Evolutionary conservation across 805 yeast species (phyloP).

Genomic region (Pichia membranifaciens): DNA sequence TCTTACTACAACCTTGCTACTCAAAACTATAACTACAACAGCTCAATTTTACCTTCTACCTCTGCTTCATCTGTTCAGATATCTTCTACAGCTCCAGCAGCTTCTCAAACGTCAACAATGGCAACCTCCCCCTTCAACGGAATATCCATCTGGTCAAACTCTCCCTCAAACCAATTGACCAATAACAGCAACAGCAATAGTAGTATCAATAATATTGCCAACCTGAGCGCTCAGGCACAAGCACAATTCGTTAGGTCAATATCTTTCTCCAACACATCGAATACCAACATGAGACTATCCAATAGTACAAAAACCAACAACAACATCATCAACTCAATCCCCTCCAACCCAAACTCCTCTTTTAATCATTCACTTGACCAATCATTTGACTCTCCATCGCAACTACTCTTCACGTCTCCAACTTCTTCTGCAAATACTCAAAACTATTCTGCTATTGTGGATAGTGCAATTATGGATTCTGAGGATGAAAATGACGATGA

Average conservation of each 20-base stretch:
- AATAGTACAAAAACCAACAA: neutral
- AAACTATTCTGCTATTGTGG: neutral
- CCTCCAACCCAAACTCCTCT: neutral
- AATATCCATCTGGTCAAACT: constrained; percentile 12
- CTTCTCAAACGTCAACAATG: constrained; percentile 11
- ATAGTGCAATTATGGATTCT: constrained; percentile 17
- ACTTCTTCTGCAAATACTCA: neutral
- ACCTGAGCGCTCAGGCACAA: too few relatives aligned
- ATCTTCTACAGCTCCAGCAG: constrained; percentile 1
- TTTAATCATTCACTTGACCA: neutral
- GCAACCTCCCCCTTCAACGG: constrained; percentile 24
- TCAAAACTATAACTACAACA: neutral
- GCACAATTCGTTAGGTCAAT: constrained; percentile 5
- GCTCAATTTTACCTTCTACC: neutral
- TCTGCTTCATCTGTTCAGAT: neutral
- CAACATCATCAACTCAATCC: neutral
- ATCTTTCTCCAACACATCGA: constrained; percentile 6
- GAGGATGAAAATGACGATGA: constrained; percentile 15
- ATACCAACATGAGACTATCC: neutral
- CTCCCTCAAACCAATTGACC: neutral
- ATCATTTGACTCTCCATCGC: neutral
- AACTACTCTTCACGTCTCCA: constrained; percentile 2
- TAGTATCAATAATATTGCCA: neutral
- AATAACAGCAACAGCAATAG: neutral
- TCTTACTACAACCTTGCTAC: neutral